Base-by-base conservation (phyloP, 306 rosid genomes). In the Medicago ruthenica region DNA sequence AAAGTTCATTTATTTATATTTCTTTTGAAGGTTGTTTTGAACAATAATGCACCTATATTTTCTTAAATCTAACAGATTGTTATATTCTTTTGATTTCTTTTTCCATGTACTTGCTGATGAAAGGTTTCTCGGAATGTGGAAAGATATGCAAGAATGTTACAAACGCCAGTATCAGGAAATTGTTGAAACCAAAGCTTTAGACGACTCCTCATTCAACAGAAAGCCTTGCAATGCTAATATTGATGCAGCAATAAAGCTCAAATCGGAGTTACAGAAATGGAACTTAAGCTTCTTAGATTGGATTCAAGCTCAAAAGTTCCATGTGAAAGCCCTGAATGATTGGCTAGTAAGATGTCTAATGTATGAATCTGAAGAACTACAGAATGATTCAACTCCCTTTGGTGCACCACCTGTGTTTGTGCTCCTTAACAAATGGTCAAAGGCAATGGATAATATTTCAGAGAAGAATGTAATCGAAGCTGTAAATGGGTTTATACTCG, bases 71-170 rank as follows among this genome's bases (percentile, higher is more conserved):
- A 22, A 64, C 50, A 74, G 12, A 67, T 47, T 80, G 58, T 67
- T 59, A 21, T 63, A 66, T 62, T 68, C 40, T 55, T 47, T 71
- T 3, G 5, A 8, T 54, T 64, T 17, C 39, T 3, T 11, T 55
- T 20, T 4, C 15, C 24, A 2, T 20, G 7, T 34, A 8, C 65
- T 54, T 55, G 53, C 68, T 81, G 44, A 76, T 69, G 15, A 70
- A 67, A 95, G 97, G 80, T 84, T 92, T 51, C 81, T 78, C 0
- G 80, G 82, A 60, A 89, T 95, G 97, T 95, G 97, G 97, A 87
- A 84, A 83, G 85, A 71, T 55, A 91, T 94, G 98, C 77, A 70
- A 45, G 90, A 90, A 34, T 85, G 95, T 81, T 90, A 88, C 87
- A 87, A 80, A 73, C 9, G 78, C 53, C 96, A 90, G 81, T 72